phyloP scores from a whole-genome alignment of 768 basidiomycete species.

The Suillus variegatus region DNA sequence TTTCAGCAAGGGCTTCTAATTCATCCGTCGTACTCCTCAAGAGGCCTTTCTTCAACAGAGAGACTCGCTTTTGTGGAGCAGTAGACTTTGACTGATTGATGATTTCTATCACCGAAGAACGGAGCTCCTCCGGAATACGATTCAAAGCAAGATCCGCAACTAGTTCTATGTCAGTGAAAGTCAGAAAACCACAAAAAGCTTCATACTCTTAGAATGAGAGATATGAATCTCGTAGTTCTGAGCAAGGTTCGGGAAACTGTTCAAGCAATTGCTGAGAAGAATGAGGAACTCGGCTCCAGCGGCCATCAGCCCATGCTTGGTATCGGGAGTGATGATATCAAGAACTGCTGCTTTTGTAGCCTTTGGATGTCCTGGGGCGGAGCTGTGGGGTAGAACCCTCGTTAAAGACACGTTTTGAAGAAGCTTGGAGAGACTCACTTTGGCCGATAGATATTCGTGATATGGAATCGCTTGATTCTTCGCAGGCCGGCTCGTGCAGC shows the following conservation, averaged over 20 bases:
- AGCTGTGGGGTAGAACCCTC: conserved; percentile 34
- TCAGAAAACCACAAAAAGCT: neutral
- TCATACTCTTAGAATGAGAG: conserved; percentile 75
- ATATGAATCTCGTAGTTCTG: conserved; percentile 75
- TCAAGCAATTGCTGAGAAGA: conserved; percentile 64
- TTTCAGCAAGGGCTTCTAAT: conserved; percentile 67
- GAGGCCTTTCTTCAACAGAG: conserved; percentile 70
- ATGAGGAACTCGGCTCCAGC: conserved; percentile 76
- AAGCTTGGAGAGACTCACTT: conserved; percentile 44
- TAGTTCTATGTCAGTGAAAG: conserved; percentile 29
- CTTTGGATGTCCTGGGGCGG: conserved; percentile 73
- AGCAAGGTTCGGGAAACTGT: conserved; percentile 69
- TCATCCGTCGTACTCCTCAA: conserved; percentile 70
- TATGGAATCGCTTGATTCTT: conserved; percentile 83
- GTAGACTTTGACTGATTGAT: conserved; percentile 67
- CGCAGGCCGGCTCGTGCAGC: conserved; percentile 67
- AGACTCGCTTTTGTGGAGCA: conserved; percentile 65
- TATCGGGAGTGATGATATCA: conserved; percentile 81
- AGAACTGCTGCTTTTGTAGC: conserved; percentile 74
- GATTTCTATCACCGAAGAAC: conserved; percentile 60
- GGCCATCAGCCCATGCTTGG: conserved; percentile 60
- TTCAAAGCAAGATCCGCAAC: conserved; percentile 68
- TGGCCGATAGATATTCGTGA: conserved; percentile 70
- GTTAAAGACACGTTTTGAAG: conserved; percentile 10
- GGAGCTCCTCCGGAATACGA: conserved; percentile 59